Evolutionary conservation across 352 stramenopile species (phyloP).

Genomic region (Globisporangium echinulatum): DNA sequence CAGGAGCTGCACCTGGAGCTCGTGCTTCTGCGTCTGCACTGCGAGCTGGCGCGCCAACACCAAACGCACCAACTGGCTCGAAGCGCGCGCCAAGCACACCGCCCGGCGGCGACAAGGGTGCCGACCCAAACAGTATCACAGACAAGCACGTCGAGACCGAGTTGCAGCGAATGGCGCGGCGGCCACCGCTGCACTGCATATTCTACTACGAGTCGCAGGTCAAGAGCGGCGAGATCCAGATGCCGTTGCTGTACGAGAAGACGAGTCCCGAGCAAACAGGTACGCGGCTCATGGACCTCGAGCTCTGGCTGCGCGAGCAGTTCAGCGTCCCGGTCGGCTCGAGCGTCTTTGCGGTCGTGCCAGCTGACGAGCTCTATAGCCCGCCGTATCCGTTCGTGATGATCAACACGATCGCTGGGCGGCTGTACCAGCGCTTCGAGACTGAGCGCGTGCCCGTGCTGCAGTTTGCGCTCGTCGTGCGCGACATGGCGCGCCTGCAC

Average conservation of each 20-base stretch:
- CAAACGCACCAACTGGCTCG: not conserved
- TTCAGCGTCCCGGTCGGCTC: constrained; percentile 45
- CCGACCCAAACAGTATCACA: constrained; percentile 1
- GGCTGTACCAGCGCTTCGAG: constrained; percentile 38
- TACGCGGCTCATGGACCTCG: constrained; percentile 65
- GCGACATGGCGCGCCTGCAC: constrained; percentile 43
- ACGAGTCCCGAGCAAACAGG: constrained; percentile 16
- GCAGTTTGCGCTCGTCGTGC: constrained; percentile 62
- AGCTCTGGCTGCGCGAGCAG: constrained; percentile 60
- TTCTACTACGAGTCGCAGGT: constrained; percentile 63
- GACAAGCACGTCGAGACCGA: constrained; percentile 2
- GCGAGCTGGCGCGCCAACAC: not conserved
- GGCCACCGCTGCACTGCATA: constrained; percentile 53
- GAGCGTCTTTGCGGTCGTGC: constrained; percentile 71
- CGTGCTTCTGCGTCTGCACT: not conserved
- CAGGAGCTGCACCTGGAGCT: not conserved
- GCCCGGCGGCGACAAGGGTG: not conserved
- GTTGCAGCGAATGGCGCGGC: constrained; percentile 22
- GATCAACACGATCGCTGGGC: constrained; percentile 60
- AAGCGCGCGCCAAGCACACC: not conserved
- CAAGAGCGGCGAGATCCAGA: constrained; percentile 38
- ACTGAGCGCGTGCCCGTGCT: constrained; percentile 39
- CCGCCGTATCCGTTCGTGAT: constrained; percentile 74
- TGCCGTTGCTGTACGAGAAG: constrained; percentile 67
- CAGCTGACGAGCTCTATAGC: constrained; percentile 71